Conservation (phyloP, 306 rosid species). For the Begonia loranthoides region DNA sequence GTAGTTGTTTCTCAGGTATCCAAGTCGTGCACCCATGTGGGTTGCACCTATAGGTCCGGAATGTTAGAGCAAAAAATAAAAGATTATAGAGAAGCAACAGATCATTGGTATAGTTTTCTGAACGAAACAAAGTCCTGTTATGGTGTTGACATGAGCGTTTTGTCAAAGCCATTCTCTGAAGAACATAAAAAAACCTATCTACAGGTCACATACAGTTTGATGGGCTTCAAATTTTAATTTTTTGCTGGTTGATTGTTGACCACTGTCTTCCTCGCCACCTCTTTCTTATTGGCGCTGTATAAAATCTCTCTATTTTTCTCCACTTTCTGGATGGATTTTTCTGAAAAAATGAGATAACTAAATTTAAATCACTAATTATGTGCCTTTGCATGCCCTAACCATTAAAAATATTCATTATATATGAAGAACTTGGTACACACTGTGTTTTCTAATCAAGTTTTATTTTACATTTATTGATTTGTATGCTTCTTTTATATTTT, state of each 20-base stretch:
- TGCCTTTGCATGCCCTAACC: no score
- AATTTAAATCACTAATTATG: no score
- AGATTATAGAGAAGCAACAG: slow-evolving; percentile 61
- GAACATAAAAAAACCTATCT: slow-evolving; percentile 94
- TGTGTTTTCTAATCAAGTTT: no score
- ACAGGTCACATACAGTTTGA: slow-evolving; percentile 38
- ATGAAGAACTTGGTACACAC: no score
- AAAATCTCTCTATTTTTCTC: no score
- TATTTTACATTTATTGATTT: neutral
- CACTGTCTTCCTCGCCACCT: neutral
- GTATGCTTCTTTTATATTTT: no score
- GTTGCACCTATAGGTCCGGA: slow-evolving; percentile 78
- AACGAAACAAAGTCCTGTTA: slow-evolving; percentile 51
- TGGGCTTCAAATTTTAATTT: neutral
- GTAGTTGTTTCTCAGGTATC: slow-evolving; percentile 58
- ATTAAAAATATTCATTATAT: no score
- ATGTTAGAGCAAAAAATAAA: slow-evolving; percentile 46
- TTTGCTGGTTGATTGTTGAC: no score
- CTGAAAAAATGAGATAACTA: no score
- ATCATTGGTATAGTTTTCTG: slow-evolving; percentile 60
- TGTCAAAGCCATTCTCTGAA: slow-evolving; percentile 67
- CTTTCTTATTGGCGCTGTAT: neutral
- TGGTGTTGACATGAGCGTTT: slow-evolving; percentile 86
- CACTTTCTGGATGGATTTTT: no score
- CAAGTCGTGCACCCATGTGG: slow-evolving; percentile 98